Conservation (phyloP, 2,329 filamentous ascomycete genomes). For the Ophiostoma novo-ulmi region DNA sequence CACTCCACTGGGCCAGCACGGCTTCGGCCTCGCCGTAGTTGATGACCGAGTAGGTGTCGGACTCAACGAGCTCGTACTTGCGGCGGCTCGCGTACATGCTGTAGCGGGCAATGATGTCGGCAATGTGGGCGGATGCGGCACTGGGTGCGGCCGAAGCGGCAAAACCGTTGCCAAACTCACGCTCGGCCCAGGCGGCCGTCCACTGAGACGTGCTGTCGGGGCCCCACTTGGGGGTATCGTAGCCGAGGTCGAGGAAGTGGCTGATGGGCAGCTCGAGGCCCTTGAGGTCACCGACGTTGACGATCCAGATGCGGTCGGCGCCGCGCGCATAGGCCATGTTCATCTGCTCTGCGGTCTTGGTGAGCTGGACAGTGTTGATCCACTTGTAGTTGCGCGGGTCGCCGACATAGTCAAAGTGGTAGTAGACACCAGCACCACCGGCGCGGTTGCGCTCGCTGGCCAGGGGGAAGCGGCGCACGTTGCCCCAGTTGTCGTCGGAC, state of each 20-base stretch:
- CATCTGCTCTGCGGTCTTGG: constrained; percentile 58
- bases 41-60: constrained; percentile 53
- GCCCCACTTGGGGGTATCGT: constrained; percentile 55
- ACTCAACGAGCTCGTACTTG: constrained; percentile 59
- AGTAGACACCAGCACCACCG: constrained; percentile 63
- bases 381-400: constrained; percentile 48
- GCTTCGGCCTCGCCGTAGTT: constrained; percentile 61
- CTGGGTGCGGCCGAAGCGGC: constrained; percentile 33
- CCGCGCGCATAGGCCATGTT: constrained; percentile 54
- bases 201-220: constrained; percentile 49
- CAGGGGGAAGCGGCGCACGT: constrained; percentile 57
- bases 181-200: constrained; percentile 47
- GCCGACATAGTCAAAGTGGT: constrained; percentile 53
- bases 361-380: constrained; percentile 61
- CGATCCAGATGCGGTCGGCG: constrained; percentile 59
- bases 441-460: constrained; percentile 53
- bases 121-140: constrained; percentile 44
- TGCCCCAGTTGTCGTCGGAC: constrained; percentile 66
- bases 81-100: constrained; percentile 51
- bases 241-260: constrained; percentile 64
- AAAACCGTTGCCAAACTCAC: constrained; percentile 50
- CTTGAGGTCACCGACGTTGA: constrained; percentile 64
- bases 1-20: constrained; percentile 51
- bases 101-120: constrained; percentile 51
- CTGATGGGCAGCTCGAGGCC: constrained; percentile 59